Base-by-base conservation (phyloP, 1,284 basidiomycete species). In the Prillingera fragicola region DNA sequence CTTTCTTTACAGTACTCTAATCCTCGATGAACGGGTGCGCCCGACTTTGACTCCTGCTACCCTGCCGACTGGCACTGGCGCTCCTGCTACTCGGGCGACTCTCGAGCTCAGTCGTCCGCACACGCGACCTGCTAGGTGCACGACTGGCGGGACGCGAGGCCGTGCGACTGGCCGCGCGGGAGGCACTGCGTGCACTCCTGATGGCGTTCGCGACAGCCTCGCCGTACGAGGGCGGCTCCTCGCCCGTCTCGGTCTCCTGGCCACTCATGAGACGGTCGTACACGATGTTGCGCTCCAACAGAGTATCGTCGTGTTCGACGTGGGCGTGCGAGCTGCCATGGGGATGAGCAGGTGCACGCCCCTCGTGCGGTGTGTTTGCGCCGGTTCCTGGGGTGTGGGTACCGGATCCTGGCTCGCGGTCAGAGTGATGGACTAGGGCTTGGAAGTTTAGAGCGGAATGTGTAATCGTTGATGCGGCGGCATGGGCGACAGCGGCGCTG, bases 201-300 rank as follows among this genome's bases (percentile, higher is more conserved):
- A 56, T 52, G 1, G 49, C 56, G 22, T 50, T 46, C 15, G 60
- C 57, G 31, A 71, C 57, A 0, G 64, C 71, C 26, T 73, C 69
- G 6, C 77, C 75, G 57, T 84, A 84, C 10, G 75, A 65, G 7
- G 83, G 83, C 0, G 83, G 82, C 25, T 75, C 72, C 56, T 84
- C 82, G 19, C 83, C 83, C 17, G 71, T 71, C 57, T 80, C 77
- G 28, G 75, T 79, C 64, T 80, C 78, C 58, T 80, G 76, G 6
- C 83, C 83, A 17, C 77, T 74, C 25, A 84, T 74, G 12, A 84
- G 71, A 26, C 79, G 73, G 54, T 72, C 70, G 52, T 65, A 72
- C 9, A 70, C 69, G 18, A 72, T 72, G 41, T 72, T 72, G 23
- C 70, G 47, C 46, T 70, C 67, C 9, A 70, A 45, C 18, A 72